Evolutionary conservation across 2,329 filamentous ascomycete genomes (phyloP), one percentile per base, ranked within the genome.

Genomic region (Colletotrichum sp.): DNA sequence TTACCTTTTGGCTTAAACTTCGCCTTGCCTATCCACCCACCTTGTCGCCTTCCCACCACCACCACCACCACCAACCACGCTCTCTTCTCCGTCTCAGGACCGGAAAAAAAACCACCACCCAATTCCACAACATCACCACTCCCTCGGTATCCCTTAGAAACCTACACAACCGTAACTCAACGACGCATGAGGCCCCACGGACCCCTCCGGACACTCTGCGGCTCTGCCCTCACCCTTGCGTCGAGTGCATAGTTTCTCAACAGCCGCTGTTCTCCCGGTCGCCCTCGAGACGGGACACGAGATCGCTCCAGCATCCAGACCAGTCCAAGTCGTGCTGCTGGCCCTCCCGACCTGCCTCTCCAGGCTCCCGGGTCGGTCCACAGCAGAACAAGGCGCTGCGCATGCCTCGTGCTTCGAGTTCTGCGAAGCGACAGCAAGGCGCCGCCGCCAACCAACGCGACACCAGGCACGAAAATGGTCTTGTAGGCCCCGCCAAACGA

Each of bases 401-500:
- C 89, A 92, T 92, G 90, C 90, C 90, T 92, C 90, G 90, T 84
- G 88, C 87, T 82, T 87, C 89, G 81, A 87, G 86, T 84, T 88
- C 88, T 84, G 84, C 87, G 84, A 92, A 92, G 89, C 90, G 90
- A 91, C 89, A 91, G 85, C 88, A 89, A 87, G 89, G 88, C 86
- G 88, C 88, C 83, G 86, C 86, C 83, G 86, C 86, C 79, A 93
- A 89, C 87, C 90, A 93, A 85, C 92, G 92, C 87, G 93, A 93
- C 86, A 92, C 89, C 82, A 92, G 94, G 85, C 94, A 98, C 87
- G 96, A 98, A 87, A 96, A 95, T 93, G 95, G 95, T 83, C 90
- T 95, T 85, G 94, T 96, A 90, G 93, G 93, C 82, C 83, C 85
- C 75, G 83, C 82, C 67, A 86, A 85, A 80, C 85, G 85, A 80